Base-by-base conservation (phyloP, 2,329 filamentous ascomycete genomes). In the Talaromyces sp. region DNA sequence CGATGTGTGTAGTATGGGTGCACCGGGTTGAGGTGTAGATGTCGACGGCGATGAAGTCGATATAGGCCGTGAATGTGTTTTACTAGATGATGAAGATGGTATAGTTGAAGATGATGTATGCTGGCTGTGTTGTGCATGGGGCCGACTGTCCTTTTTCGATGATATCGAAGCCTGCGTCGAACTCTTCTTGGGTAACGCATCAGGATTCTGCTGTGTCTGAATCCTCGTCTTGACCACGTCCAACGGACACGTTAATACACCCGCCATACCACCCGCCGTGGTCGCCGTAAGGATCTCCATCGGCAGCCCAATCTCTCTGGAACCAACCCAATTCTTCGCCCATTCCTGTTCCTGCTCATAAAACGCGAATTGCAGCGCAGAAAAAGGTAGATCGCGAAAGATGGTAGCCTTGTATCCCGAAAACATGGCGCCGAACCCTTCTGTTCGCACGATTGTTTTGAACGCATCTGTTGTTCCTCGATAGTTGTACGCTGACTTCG, bases 161-260 rank as follows among this genome's bases (percentile, higher is more conserved):
- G 67, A 76, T 63, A 67, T 64, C 52, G 70, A 67, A 57, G 71
- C 70, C 27, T 70, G 68, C 11, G 71, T 62, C 11, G 69, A 60
- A 41, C 74, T 71, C 2, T 73, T 72, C 37, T 72, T 61, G 31
- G 68, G 35, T 48, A 73, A 61, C n/a, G 69, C 68, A 9, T 81
- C 79, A 0, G 84, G 83, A 68, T 88, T 88, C 60, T 96, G 86
- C 77, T 99, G 95, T 0, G 95, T 99, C 77, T 99, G 96, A 39
- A 97, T 90, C 62, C 95, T 86, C 0, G 95, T 99, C 81, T 99
- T 99, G 67, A 99, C 94, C 6, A 99, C 95, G 73, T 99, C 95
- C 68, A 99, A 86, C 1, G 95, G 95, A 73, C 95, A 98, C 1
- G 95, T 99, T 14, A 99, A 88, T 8, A 96, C 91, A 61, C 95